These are phyloP conservation scores for Pseudoscleropodium purum DNA, from an alignment of 225 moss, liverwort and hornwort species.

Conservation along the genomic window DNA sequence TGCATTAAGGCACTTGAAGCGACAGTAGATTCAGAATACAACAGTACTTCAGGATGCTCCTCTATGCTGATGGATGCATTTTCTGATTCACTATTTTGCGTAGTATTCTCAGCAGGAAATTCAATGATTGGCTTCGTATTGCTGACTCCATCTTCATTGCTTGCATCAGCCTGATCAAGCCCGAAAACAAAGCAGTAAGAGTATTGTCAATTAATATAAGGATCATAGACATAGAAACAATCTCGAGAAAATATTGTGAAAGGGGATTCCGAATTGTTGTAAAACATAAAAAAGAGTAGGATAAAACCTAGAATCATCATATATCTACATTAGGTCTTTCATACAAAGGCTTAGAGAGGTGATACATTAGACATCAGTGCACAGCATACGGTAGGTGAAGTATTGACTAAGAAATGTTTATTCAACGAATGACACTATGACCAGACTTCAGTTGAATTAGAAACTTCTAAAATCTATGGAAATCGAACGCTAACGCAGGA, in stretches of 20 bases:
- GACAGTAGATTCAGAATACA: conserved; percentile 12
- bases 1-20: conserved; percentile 48
- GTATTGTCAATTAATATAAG: neutral
- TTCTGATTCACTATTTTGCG: conserved; percentile 18
- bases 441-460: neutral
- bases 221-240: neutral
- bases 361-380: neutral
- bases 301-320: neutral
- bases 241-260: neutral
- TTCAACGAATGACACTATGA: neutral
- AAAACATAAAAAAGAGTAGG: neutral
- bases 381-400: neutral
- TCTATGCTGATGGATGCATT: neutral
- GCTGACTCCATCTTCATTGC: conserved; percentile 21
- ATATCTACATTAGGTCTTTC: neutral
- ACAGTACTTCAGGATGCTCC: conserved; percentile 17
- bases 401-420: neutral
- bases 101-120: conserved; percentile 33
- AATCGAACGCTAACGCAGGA: neutral
- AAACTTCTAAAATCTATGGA: neutral
- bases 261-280: neutral
- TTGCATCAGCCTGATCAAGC: conserved; percentile 34
- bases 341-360: neutral
- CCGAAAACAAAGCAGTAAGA: neutral
- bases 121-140: conserved; percentile 45